phyloP scores from a whole-genome alignment of 306 rosid species.

The Cucurbita moschata region DNA sequence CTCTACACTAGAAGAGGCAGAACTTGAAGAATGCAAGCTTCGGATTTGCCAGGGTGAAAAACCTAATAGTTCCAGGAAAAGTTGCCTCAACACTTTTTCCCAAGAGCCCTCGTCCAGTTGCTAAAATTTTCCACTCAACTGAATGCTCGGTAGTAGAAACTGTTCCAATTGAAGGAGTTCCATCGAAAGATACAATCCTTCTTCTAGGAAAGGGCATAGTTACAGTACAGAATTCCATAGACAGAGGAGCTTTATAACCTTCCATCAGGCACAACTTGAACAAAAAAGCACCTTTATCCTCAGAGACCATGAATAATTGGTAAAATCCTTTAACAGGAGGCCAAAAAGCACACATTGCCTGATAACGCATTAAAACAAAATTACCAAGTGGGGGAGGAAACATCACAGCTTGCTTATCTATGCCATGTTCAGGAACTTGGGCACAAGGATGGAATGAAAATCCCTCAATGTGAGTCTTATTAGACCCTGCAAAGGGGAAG shows the following conservation, averaged over 20 bases:
- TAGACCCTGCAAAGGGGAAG: conserved; percentile 60
- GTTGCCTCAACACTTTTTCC: conserved; percentile 94
- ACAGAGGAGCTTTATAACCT: conserved; percentile 77
- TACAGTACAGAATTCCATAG: conserved; percentile 86
- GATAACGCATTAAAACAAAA: conserved; percentile 76
- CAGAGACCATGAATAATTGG: conserved; percentile 95
- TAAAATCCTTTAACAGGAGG: conserved; percentile 84
- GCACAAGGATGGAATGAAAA: conserved; percentile 80
- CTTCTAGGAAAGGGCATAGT: conserved; percentile 83
- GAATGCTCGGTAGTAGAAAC: conserved; percentile 82
- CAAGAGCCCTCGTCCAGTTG: conserved; percentile 67
- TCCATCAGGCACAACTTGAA: conserved; percentile 77
- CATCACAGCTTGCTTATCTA: conserved; percentile 75
- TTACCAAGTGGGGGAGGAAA: conserved; percentile 94
- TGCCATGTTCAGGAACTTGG: conserved; percentile 75
- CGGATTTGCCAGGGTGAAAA: conserved; percentile 80
- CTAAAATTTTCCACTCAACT: conserved; percentile 83
- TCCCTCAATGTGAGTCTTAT: conserved; percentile 36
- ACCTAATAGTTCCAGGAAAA: conserved; percentile 85
- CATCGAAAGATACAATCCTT: conserved; percentile 74
- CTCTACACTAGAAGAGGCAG: conserved; percentile 23
- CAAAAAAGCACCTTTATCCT: conserved; percentile 92
- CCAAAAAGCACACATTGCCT: conserved; percentile 55
- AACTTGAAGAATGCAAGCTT: conserved; percentile 27
- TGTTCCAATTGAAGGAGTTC: conserved; percentile 84